Evolutionary conservation across 164 flowering plant species (phyloP), one percentile per base, ranked within the genome.

Genomic region (Stephania cephalantha): DNA sequence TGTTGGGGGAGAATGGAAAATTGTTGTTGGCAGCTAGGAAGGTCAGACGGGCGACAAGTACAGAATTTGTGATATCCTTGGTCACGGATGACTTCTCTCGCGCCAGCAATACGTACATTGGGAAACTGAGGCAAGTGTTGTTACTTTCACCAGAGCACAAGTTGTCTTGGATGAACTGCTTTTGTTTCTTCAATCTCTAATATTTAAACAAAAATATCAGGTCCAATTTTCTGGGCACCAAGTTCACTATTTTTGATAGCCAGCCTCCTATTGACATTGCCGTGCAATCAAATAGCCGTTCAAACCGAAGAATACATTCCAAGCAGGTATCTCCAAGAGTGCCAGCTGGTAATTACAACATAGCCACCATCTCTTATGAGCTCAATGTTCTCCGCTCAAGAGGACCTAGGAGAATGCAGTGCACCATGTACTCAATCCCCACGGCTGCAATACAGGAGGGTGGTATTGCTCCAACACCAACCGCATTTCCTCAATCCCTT

Each of bases 191-290:
- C 44, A 52, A 18, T 31, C 18, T 10, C 25, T 52, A 29, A 13
- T 20, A 30, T 42, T 25, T 22, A 71, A 48, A 53, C 50, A 35
- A 46, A 68, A 81, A 63, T 72, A 66, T 70, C 93, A 94, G 98
- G 86, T 94, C 97, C 67, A 94, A 94, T 84, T 94, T 94, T 76
- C 80, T 92, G 66, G 97, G 97, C 17, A 90, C 98, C 79, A 92
- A 92, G 82, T 94, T 94, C 79, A 82, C 83, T 30, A 76, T 94
- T 31, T 73, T 63, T 64, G 75, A 73, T 46, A 73, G 69, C 53
- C 75, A 73, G 25, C 69, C 75, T 73, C 86, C 90, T 18, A 65
- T 72, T 10, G 79, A 83, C 71, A 45, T 85, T 71, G 76, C 81
- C 29, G 67, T 76, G 50, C 75, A 77, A 73, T 82, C 89, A 42